These are phyloP conservation scores for Helicostylum pulchrum DNA, from an alignment of 192 early-diverging fungal genomes.

Conservation along the genomic window DNA sequence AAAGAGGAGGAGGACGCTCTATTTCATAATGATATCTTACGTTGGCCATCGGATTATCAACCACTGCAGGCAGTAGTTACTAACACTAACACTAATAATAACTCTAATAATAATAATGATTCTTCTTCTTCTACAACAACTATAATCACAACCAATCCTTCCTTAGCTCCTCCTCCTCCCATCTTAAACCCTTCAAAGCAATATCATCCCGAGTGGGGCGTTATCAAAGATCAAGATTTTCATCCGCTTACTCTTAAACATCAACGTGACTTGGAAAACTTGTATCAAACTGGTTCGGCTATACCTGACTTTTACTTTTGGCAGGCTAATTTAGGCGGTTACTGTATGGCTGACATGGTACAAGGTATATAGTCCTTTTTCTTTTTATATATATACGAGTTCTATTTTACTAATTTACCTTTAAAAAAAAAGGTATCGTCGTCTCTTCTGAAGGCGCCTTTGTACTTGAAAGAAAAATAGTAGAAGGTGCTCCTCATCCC, in stretches of 20 bases:
- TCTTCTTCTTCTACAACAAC: neutral
- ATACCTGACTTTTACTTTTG: conserved; percentile 38
- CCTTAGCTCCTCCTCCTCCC: conserved; percentile 5
- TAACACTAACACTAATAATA: too few species aligned
- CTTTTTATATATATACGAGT: neutral
- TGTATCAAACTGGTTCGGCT: conserved; percentile 15
- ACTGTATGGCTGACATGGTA: conserved; percentile 38
- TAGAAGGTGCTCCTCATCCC: conserved; percentile 37
- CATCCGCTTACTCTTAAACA: conserved; percentile 38
- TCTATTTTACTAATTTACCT: neutral
- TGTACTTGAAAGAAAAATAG: conserved; percentile 28
- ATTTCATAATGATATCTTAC: conserved; percentile 13
- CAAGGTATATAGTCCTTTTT: conserved; percentile 18
- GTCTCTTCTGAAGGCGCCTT: conserved; percentile 30
- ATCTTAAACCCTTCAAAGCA: conserved; percentile 22
- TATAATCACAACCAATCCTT: conserved; percentile 12
- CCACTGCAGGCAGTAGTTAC: conserved; percentile 12
- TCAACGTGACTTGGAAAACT: conserved; percentile 33
- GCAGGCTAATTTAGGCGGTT: conserved; percentile 39
- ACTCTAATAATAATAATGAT: too few species aligned
- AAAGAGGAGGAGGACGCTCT: neutral
- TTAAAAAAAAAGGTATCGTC: conserved; percentile 23
- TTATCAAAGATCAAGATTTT: conserved; percentile 35
- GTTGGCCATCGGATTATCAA: neutral
- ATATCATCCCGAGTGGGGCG: conserved; percentile 38